phyloP scores from a whole-genome alignment of 2,329 filamentous ascomycete species.

The Ramularia collo-cygni region DNA sequence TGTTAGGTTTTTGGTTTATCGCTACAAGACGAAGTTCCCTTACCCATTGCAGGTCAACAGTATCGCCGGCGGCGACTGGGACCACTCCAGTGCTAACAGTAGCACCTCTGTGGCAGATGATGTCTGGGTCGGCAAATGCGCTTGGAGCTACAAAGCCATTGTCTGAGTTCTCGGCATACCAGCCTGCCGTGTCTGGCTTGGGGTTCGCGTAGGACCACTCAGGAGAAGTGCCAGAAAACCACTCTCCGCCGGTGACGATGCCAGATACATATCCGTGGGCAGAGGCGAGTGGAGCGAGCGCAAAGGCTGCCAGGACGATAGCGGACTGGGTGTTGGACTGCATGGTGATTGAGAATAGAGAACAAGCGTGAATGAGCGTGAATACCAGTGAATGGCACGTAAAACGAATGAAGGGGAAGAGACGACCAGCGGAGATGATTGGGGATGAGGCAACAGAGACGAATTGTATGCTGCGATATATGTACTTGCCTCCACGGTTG shows the following conservation, averaged over 20 bases:
- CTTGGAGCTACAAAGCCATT: conserved; percentile 25
- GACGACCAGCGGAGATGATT: conserved; percentile 3
- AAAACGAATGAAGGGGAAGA: conserved; percentile 11
- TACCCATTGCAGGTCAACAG: conserved; percentile 49
- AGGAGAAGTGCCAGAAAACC: conserved; percentile 37
- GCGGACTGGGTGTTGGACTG: conserved; percentile 12
- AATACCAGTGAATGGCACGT: conserved; percentile 12
- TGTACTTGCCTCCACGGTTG: conserved; percentile 6
- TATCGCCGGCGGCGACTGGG: conserved; percentile 50
- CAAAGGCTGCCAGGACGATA: conserved; percentile 10
- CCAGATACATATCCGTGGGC: conserved; percentile 41
- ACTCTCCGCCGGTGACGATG: conserved; percentile 42
- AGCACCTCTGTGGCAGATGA: conserved; percentile 46
- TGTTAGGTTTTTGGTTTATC: no score
- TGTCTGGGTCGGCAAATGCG: conserved; percentile 20
- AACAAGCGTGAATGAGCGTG: no score
- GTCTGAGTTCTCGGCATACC: conserved; percentile 34
- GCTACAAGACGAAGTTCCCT: no score
- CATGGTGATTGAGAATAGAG: conserved; percentile 12
- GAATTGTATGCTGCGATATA: neutral
- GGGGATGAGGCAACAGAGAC: conserved; percentile 1
- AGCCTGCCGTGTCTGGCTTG: conserved; percentile 45
- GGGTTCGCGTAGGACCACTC: conserved; percentile 48
- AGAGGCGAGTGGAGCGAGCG: conserved; percentile 28
- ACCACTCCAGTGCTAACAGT: conserved; percentile 46